Base-by-base conservation (phyloP, 2,329 filamentous ascomycete genomes). In the Chaetomium sp. region DNA sequence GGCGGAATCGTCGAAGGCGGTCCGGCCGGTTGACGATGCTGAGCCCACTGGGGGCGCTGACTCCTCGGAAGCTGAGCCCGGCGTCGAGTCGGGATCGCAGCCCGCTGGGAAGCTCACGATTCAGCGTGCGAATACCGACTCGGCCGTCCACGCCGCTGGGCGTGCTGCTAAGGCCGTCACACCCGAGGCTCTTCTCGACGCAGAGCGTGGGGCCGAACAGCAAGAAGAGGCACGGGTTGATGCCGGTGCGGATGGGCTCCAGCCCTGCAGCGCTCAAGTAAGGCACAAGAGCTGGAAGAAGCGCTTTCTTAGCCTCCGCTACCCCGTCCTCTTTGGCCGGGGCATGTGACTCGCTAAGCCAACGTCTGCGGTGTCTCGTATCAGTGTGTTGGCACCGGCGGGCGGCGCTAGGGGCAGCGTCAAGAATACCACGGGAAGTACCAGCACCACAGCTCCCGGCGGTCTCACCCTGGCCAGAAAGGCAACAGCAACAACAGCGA, bases 1-100 rank as follows among this genome's bases (percentile, higher is more conserved):
- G 44, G 37, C 57, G 56, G 32, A 52, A 34, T 6, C 53, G 56
- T 12, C 57, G 44, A 38, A 53, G 27, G 6, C 50, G 41, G 19
- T 54, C 48, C 38, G 44, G 48, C 27, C 60, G 57, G 37, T 57
- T 59, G 42, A 63, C 59, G 45, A 50, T 64, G 49, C 44, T 64
- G 53, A 62, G 57, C 42, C 60, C 62, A 19, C 56, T 64, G 54
- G 59, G 61, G 6, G 58, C 61, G 19, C 52, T 64, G 44, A 63
- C 40, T 5, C 61, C 62, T 41, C 54, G 50, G 47, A 43, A 57
- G 33, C 53, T 60, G 44, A 64, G 61, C 61, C 58, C 52, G 10
- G 45, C 47, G 34, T 53, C 59, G 54, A 61, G 46, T 48, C 54
- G 55, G 33, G 36, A 52, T 19, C 52, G 57, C 43, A 63, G 62